phyloP scores from a whole-genome alignment of 345 rosid species.

The Arabis alpina region DNA sequence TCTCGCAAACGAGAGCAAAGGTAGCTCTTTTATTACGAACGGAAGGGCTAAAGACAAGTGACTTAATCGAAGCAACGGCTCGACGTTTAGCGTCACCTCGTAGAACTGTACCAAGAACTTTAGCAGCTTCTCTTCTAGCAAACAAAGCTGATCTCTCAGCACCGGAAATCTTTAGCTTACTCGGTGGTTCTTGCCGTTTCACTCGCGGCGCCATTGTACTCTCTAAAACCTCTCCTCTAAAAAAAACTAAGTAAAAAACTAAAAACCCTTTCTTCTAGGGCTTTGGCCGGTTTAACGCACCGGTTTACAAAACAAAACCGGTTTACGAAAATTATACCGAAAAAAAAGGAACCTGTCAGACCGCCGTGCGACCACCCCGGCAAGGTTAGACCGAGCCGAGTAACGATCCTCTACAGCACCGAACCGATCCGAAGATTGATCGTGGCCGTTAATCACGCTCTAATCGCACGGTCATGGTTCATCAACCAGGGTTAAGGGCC shows the following conservation, averaged over 20 bases:
- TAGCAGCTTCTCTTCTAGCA: constrained; percentile 91
- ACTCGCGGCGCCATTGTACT: constrained; percentile 35
- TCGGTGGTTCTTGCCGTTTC: neutral
- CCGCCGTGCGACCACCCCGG: no score
- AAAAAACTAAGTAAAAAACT: neutral
- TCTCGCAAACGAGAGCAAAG: constrained; percentile 90
- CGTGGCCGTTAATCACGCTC: no score
- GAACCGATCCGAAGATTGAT: no score
- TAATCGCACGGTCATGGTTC: no score
- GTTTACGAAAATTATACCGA: neutral
- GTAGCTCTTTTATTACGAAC: constrained; percentile 85
- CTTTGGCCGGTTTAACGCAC: constrained; percentile 6
- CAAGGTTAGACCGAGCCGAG: no score
- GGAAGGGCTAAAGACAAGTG: constrained; percentile 80
- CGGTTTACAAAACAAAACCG: constrained; percentile 23
- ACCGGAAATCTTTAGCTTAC: constrained; percentile 36
- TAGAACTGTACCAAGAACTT: constrained; percentile 65
- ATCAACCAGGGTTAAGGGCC: no score
- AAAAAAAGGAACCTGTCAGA: no score
- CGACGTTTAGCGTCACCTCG: constrained; percentile 80
- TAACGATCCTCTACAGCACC: no score
- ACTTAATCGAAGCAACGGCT: constrained; percentile 78
- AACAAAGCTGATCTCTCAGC: constrained; percentile 72
- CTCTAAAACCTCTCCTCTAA: neutral
- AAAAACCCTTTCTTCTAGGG: neutral